These are phyloP conservation scores for Esteya vermicola DNA, from an alignment of 2,329 filamentous ascomycete species.

Conservation along the genomic window DNA sequence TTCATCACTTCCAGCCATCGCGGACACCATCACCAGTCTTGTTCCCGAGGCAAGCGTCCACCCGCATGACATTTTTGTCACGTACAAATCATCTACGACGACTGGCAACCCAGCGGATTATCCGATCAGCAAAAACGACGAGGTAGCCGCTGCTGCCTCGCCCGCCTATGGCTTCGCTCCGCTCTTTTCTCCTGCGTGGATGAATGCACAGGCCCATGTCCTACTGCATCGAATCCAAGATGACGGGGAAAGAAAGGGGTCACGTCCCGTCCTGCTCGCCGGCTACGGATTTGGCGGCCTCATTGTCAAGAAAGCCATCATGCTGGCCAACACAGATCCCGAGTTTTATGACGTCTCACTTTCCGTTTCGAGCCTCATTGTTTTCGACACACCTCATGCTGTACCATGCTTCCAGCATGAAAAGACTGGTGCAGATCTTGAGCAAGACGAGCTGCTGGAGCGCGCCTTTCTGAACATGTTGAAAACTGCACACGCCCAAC, in stretches of 20 bases:
- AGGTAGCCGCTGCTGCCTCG: neutral
- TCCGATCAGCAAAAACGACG: too few species aligned
- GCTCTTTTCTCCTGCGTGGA: neutral
- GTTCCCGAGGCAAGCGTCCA: neutral
- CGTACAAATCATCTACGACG: too few species aligned
- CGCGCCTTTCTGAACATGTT: neutral
- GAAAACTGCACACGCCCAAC: neutral
- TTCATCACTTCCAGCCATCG: neutral
- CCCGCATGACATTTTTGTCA: neutral
- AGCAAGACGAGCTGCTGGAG: neutral
- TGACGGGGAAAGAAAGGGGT: neutral
- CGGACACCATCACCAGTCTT: neutral
- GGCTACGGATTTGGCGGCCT: neutral
- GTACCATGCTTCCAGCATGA: too few species aligned
- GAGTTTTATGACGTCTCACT: neutral
- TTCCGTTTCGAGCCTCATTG: neutral
- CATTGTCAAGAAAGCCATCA: conserved; percentile 15
- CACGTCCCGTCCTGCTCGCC: neutral
- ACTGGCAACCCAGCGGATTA: too few species aligned
- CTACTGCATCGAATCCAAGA: neutral
- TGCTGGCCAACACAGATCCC: neutral
- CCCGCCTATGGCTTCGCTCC: neutral
- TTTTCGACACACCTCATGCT: neutral
- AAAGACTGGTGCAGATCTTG: neutral
- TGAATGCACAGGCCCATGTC: neutral